Conservation (phyloP, 2,329 filamentous ascomycete genomes). For the Pseudocercospora pini-densiflorae region DNA sequence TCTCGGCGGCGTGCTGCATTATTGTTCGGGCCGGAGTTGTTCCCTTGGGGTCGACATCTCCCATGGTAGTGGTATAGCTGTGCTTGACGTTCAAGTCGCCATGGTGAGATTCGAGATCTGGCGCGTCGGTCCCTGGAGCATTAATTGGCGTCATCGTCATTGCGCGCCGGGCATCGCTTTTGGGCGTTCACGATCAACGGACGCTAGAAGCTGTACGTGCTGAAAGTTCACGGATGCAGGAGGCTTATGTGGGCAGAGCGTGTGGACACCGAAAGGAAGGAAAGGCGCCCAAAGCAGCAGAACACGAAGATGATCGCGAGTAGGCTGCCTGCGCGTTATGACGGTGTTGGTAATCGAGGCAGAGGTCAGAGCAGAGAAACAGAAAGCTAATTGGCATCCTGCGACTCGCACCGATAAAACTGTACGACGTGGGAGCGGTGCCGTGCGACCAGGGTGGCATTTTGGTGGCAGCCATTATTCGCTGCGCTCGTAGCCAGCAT, state of each 20-base stretch:
- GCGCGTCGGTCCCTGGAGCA: slow-evolving; percentile 2
- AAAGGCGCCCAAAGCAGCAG: neutral
- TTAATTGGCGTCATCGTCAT: slow-evolving; percentile 21
- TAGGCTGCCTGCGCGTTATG: slow-evolving; percentile 10
- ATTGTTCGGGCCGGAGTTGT: slow-evolving; percentile 17
- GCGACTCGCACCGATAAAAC: slow-evolving; percentile 28
- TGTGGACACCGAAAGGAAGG: neutral
- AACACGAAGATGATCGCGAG: neutral
- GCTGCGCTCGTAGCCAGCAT: slow-evolving; percentile 14
- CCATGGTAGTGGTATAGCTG: slow-evolving; percentile 16
- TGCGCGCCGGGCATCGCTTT: slow-evolving; percentile 19
- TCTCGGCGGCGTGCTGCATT: slow-evolving; percentile 15
- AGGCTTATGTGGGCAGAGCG: slow-evolving; percentile 9
- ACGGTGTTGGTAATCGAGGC: slow-evolving; percentile 10
- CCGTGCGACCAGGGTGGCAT: slow-evolving; percentile 21
- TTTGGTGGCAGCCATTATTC: slow-evolving; percentile 14
- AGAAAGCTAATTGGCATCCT: slow-evolving; percentile 15
- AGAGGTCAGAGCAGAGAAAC: slow-evolving; percentile 14
- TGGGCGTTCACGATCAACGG: slow-evolving; percentile 20
- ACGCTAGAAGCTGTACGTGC: slow-evolving; percentile 11
- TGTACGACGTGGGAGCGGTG: slow-evolving; percentile 21
- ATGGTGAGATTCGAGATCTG: slow-evolving; percentile 12
- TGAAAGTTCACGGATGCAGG: slow-evolving; percentile 20
- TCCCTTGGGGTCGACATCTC: slow-evolving; percentile 5
- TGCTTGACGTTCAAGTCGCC: slow-evolving; percentile 4